A percentile compares a stretch with the other conserved stretches of the same genome.
Conservation (phyloP, 768 basidiomycete species). For the Kwoniella newhampshirensis region DNA sequence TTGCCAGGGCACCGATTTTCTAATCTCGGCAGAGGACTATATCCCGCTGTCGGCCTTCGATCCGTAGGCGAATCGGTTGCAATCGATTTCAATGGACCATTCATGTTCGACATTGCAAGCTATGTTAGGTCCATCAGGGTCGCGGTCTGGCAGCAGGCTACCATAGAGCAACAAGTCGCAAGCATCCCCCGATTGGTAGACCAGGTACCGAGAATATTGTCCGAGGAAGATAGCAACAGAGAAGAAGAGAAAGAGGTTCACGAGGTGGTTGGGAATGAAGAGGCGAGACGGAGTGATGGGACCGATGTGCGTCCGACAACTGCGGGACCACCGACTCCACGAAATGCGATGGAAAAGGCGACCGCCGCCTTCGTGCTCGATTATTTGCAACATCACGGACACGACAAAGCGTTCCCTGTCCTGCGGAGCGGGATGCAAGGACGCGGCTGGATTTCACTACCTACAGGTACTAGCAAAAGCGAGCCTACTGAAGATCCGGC, state of each 20-base stretch:
- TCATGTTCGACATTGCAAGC: slow-evolving; percentile 86
- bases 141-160: slow-evolving; percentile 7
- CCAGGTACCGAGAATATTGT: slow-evolving; percentile 5
- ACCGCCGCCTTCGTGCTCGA: slow-evolving; percentile 72
- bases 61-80: slow-evolving; percentile 73
- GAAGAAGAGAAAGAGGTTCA: neutral
- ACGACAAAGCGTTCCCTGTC: slow-evolving; percentile 67
- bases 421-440: slow-evolving; percentile 60
- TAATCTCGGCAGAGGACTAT: slow-evolving; percentile 57
- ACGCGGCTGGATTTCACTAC: slow-evolving; percentile 18
- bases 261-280: neutral
- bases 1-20: slow-evolving; percentile 36
- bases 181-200: slow-evolving; percentile 18
- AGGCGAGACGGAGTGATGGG: no score
- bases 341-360: slow-evolving; percentile 57
- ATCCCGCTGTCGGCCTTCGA: slow-evolving; percentile 85
- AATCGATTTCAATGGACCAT: slow-evolving; percentile 82
- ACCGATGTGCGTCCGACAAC: no score
- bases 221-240: neutral
- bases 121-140: slow-evolving; percentile 54
- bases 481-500: neutral
- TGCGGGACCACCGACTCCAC: neutral
- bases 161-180: neutral
- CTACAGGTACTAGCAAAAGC: slow-evolving; percentile 55
- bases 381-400: slow-evolving; percentile 83